Base-by-base conservation (phyloP, 495 filamentous ascomycete species). In the Hyaloscypha hepaticicola region DNA sequence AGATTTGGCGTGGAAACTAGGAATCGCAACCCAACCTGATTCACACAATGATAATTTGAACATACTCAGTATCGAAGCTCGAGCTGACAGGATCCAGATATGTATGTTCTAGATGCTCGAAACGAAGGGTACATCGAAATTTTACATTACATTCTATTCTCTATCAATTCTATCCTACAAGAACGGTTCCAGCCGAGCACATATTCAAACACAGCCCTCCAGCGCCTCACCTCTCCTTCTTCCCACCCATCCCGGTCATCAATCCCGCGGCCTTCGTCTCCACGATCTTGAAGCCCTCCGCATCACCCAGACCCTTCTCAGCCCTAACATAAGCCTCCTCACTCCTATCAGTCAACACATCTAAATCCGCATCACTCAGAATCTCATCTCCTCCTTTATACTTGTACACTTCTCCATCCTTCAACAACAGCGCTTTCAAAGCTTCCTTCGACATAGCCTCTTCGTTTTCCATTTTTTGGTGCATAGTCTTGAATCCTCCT, bases 311-410 rank as follows among this genome's bases (percentile, higher is more conserved):
- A 21, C 84, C 93, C 76, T 80, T 88, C 65, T 92, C 91, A 25
- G 91, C 94, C 66, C 85, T 82, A 31, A 77, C 80, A 78, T 95
- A 99, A 0, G 95, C 95, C 69, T 92, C 91, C 58, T 90, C 88
- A 67, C 89, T 94, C 34, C 94, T 80, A 77, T 96, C 94, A 61
- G 89, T 90, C 66, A 98, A 72, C 5, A 92, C 85, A 24, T 86
- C 81, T 45, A 99, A 73, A 76, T 99, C 95, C 33, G 81, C 77
- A 55, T 96, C 83, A 25, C 85, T 91, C 45, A 99, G 73, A 48
- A 98, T 80, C 28, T 87, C 77, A 48, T 85, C 75, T 26, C 81
- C 76, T 21, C 80, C 77, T 12, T 79, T 84, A 45, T 83, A 81
- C 52, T 83, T 79, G 62, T 81, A 87, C 16, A 89, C 77, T 76